Base-by-base conservation (phyloP, 306 rosid genomes). In the Luffa acutangula region DNA sequence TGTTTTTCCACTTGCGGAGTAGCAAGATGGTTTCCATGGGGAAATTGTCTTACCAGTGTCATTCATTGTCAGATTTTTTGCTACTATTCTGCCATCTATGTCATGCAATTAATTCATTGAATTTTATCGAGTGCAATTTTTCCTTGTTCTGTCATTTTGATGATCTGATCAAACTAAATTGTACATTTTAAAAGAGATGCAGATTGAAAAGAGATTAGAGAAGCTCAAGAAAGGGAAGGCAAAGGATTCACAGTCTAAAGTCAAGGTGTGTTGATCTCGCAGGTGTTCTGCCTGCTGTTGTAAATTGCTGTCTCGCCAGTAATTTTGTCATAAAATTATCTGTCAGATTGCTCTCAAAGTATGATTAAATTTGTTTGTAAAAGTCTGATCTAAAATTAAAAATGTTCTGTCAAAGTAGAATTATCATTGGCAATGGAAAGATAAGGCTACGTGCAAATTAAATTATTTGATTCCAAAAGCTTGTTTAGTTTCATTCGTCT, bases 141-240 rank as follows among this genome's bases (percentile, higher is more conserved):
- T 46, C 13, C 59, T 7, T 72, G 11, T 41, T 25, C 5, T 12
- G 9, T 5, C 25, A 46, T 33, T 74, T 39, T 39, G 59, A 20
- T 75, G 76, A 17, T 31, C 11, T n/a, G 39, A 36, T 25, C 39
- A 59, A 45, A 83, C 90, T 90, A 80, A 93, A 83, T 74, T 84
- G 80, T 85, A 82, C 81, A 37, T 43, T 80, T 84, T 75, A 21
- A 85, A 91, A 89, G 91, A 86, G 89, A 80, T 89, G 95, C 97
- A 95, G 98, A 93, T 95, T 87, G 97, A 92, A 52, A 95, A 95
- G 83, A 92, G 98, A 90, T 13, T 91, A 83, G 98, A 95, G 67
- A 95, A 89, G 83, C 90, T 95, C 80, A 95, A 92, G 87, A 95
- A 95, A 84, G 85, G 98, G 86, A 95, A 92, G 91, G 78, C 87